These are phyloP conservation scores for Hansenula anomala DNA, from an alignment of 1,139 yeast genomes.

Conservation along the genomic window DNA sequence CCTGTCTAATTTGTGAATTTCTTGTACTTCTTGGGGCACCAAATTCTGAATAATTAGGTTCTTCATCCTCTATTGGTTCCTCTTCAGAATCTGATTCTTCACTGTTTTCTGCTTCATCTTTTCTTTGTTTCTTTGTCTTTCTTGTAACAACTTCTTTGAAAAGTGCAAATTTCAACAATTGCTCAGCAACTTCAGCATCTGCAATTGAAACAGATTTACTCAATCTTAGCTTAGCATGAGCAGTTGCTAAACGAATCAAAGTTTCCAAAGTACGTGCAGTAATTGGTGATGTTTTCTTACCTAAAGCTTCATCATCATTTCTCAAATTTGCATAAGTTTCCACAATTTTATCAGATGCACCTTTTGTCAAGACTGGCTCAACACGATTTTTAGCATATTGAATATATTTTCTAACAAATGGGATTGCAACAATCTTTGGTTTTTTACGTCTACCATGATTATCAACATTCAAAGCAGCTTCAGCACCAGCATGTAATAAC, in stretches of 20 bases:
- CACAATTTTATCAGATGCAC: slow-evolving; percentile 80
- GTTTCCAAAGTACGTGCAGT: slow-evolving; percentile 98
- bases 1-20: slow-evolving; percentile 20
- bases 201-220: slow-evolving; percentile 67
- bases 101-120: slow-evolving; percentile 22
- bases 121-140: slow-evolving; percentile 21
- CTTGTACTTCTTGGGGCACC: slow-evolving; percentile 12
- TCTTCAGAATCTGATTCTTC: slow-evolving; percentile 30
- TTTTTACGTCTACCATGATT: slow-evolving; percentile 34
- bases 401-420: slow-evolving; percentile 85
- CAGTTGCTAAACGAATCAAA: slow-evolving; percentile 89
- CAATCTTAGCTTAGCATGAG: slow-evolving; percentile 92
- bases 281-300: slow-evolving; percentile 87
- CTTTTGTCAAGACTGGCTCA: slow-evolving; percentile 72
- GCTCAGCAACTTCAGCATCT: slow-evolving; percentile 88
- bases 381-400: slow-evolving; percentile 92
- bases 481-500: slow-evolving; percentile 76
- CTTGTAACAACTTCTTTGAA: slow-evolving; percentile 62
- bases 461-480: slow-evolving; percentile 26
- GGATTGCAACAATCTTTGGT: slow-evolving; percentile 70
- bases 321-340: slow-evolving; percentile 75
- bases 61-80: slow-evolving; percentile 21
- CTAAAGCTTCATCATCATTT: slow-evolving; percentile 73
- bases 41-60: too few species aligned
- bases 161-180: slow-evolving; percentile 76